phyloP scores from a whole-genome alignment of 306 rosid genomes.

The Neltuma alba region DNA sequence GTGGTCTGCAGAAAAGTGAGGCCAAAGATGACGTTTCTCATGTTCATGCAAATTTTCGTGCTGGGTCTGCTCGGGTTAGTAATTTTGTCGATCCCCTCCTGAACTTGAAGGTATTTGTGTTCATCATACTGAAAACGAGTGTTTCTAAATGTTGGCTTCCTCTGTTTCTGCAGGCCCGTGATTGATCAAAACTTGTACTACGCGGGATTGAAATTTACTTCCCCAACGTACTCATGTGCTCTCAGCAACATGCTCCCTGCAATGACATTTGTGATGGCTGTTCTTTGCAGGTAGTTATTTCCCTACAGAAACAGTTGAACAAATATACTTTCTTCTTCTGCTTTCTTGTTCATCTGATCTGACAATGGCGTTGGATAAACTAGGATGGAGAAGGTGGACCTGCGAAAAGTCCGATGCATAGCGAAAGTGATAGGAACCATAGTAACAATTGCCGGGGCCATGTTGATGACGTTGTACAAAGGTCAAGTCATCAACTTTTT shows the following conservation, averaged over 20 bases:
- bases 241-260: slow-evolving; percentile 93
- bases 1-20: slow-evolving; percentile 65
- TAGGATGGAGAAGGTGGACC: slow-evolving; percentile 84
- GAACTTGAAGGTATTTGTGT: neutral
- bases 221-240: slow-evolving; percentile 92
- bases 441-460: slow-evolving; percentile 83
- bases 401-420: slow-evolving; percentile 60
- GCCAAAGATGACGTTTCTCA: slow-evolving; percentile 79
- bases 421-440: slow-evolving; percentile 83
- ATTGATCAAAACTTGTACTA: slow-evolving; percentile 92
- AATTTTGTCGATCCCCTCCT: neutral
- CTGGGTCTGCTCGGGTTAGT: slow-evolving; percentile 95
- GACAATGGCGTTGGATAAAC: slow-evolving; percentile 28
- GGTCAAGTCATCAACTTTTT: slow-evolving; percentile 68
- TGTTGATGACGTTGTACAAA: slow-evolving; percentile 93
- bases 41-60: slow-evolving; percentile 74
- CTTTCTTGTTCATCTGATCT: neutral
- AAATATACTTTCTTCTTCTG: neutral
- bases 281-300: slow-evolving; percentile 59
- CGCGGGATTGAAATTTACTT: slow-evolving; percentile 83
- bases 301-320: neutral
- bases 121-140: no score
- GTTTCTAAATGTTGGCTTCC: neutral
- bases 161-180: slow-evolving; percentile 65
- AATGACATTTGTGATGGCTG: slow-evolving; percentile 91